Evolutionary conservation across 441 rosid genomes (phyloP), one percentile per base, ranked within the genome.

Genomic region (Arabidopsis hybrid): DNA sequence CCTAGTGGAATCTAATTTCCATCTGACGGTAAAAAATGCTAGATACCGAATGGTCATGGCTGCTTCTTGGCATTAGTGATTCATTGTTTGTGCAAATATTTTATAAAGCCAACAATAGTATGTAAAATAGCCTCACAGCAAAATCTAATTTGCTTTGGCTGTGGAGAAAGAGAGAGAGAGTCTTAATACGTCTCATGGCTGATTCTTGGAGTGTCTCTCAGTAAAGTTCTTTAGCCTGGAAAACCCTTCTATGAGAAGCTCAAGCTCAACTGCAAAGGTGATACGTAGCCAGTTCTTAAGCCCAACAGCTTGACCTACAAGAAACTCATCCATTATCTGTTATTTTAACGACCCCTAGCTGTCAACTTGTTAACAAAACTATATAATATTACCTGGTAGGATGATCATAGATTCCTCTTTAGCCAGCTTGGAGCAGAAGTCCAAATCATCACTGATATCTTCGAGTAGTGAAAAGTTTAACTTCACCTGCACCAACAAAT

Each of bases 281-380:
- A 87, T 58, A 13, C 81, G 85, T 18, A 85, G 82, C 91, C 88
- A 87, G 61, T 84, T 78, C 73, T 73, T 70, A 57, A 84, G 73
- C 42, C 84, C 88, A 56, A 79, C 80, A 29, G 72, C 78, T 36
- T 8, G 18, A 43, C 85, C 88, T 84, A 62, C 75, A 71, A 49
- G 58, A 59, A n/a, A 31, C 61, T 3, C 53, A 32, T 65, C 5
- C 18, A 5, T 69, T 13, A 16, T 39, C 39, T 56, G 5, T 56
- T 56, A 35, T 11, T 52, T 39, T 9, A 47, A 36, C 26, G 26
- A 21, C 26, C 26, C 26, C 26, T 21, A 21, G 26, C 12, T 12
- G 8, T 52, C 58, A 66, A 66, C 59, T 73, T 8, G 3, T 40
- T 32, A 17, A 17, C 16, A 53, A 60, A 65, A 51, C 26, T 21